These are phyloP conservation scores for Striga hermonthica DNA, from an alignment of 305 asterid genomes.

Conservation along the genomic window DNA sequence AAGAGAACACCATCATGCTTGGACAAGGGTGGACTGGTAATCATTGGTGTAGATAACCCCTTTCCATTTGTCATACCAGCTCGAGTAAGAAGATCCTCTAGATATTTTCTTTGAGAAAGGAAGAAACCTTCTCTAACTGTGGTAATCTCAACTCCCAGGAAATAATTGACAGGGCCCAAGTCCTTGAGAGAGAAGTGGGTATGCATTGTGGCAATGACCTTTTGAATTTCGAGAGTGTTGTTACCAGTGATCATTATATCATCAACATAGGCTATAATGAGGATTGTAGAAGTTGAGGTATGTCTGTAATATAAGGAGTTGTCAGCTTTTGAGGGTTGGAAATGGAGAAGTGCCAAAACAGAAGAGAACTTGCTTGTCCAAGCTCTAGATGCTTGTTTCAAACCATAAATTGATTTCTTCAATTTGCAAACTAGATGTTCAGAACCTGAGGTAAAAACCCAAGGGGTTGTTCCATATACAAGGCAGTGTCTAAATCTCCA, in stretches of 20 bases:
- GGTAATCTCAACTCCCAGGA: not conserved
- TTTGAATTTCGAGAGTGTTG: too few relatives aligned
- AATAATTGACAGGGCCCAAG: not conserved
- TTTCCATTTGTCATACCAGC: not conserved
- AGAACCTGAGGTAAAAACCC: not conserved
- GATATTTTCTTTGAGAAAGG: not conserved
- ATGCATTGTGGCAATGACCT: not conserved
- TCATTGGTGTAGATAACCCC: not conserved
- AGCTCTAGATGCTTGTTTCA: slow-evolving; percentile 10
- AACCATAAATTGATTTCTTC: not conserved
- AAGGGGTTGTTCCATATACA: not conserved
- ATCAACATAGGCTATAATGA: not conserved
- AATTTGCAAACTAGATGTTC: not conserved
- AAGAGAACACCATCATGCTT: not conserved
- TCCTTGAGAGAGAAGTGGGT: not conserved
- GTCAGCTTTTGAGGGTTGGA: not conserved
- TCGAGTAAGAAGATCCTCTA: too few relatives aligned
- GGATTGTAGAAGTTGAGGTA: not conserved
- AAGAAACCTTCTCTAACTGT: not conserved
- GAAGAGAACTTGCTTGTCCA: not conserved
- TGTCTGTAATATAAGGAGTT: not conserved
- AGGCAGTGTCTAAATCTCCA: not conserved
- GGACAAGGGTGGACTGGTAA: not conserved
- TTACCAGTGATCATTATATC: not conserved
- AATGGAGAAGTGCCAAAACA: not conserved